Evolutionary conservation across 495 filamentous ascomycete species (phyloP).

Genomic region (Aspergillus cavernicola): DNA sequence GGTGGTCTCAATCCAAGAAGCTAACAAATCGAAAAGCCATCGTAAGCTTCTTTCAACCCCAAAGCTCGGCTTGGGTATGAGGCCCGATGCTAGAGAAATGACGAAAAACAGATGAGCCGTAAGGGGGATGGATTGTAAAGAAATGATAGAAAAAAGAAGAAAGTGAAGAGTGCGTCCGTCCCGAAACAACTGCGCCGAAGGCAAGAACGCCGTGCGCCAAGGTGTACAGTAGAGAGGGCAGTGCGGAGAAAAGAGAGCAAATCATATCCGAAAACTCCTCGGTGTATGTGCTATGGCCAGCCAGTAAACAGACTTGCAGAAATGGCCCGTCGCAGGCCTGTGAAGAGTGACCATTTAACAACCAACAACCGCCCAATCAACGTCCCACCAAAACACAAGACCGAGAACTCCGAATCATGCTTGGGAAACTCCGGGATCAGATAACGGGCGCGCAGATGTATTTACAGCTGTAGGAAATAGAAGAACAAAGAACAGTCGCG

Average conservation of each 20-base stretch:
- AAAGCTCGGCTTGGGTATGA: not conserved
- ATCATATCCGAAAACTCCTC: not conserved
- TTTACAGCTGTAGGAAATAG: not conserved
- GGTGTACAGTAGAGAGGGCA: not conserved
- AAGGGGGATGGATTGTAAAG: not conserved
- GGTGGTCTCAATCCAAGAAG: not conserved
- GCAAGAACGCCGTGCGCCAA: not conserved
- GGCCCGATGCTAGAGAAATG: not conserved
- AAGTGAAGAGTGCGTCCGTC: not conserved
- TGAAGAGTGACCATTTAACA: not conserved
- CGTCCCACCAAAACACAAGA: not conserved
- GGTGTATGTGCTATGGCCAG: not conserved
- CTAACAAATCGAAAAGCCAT: not conserved
- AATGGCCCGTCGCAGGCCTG: not conserved
- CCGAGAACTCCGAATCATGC: constrained; percentile 7
- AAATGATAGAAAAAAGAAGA: not conserved
- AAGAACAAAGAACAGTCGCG: not conserved
- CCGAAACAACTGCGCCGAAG: not conserved
- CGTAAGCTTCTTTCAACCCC: not conserved
- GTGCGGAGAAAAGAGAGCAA: not conserved
- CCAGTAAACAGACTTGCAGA: not conserved
- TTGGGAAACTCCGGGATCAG: not conserved
- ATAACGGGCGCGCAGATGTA: not conserved
- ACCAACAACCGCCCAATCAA: constrained; percentile 2
- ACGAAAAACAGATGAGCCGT: not conserved